phyloP scores from a whole-genome alignment of 306 rosid species.

The Benincasa hispida region DNA sequence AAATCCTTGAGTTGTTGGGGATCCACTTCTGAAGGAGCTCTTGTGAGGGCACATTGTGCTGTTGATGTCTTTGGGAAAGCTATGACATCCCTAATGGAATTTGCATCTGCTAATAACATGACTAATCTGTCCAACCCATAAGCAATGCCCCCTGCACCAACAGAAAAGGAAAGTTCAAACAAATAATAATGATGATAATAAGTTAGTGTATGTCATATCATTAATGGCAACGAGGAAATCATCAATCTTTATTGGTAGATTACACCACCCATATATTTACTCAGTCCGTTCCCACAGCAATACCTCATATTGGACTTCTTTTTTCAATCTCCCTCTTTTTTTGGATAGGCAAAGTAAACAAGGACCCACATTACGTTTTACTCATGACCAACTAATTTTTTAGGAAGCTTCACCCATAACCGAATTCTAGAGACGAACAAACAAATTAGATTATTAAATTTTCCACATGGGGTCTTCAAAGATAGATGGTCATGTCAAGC shows the following conservation, averaged over 20 bases:
- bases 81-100: conserved; percentile 88
- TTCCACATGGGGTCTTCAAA: not conserved
- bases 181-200: no score
- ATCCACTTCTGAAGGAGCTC: conserved; percentile 79
- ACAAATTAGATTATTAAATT: not conserved
- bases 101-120: conserved; percentile 76
- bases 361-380: not conserved
- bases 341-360: not conserved
- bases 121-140: conserved; percentile 85
- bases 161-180: not conserved
- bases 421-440: not conserved
- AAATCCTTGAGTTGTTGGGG: conserved; percentile 70
- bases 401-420: not conserved
- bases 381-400: not conserved
- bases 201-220: not conserved
- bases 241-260: not conserved
- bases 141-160: conserved; percentile 71
- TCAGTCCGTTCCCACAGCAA: not conserved
- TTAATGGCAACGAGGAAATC: not conserved
- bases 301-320: not conserved
- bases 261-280: not conserved
- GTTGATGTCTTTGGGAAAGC: conserved; percentile 94
- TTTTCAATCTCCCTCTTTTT: not conserved
- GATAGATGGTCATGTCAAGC: not conserved
- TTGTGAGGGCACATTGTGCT: conserved; percentile 89